These are phyloP conservation scores for Paecilomyces sp. DNA, from an alignment of 2,329 filamentous ascomycete species.

Conservation along the genomic window DNA sequence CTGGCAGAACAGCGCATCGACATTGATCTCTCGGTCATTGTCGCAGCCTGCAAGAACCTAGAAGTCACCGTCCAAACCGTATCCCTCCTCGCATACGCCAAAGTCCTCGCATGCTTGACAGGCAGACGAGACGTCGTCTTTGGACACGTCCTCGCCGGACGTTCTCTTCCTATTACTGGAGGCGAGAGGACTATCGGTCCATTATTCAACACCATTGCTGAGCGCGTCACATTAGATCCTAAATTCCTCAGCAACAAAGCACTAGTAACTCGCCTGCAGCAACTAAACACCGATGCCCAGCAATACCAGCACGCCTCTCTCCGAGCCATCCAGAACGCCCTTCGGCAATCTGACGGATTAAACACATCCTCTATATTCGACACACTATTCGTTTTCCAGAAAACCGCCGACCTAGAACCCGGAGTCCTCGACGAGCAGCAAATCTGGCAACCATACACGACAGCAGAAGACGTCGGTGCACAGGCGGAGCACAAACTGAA, in stretches of 20 bases:
- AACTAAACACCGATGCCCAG: slow-evolving; percentile 37
- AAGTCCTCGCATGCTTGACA: slow-evolving; percentile 21
- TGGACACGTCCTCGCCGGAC: slow-evolving; percentile 47
- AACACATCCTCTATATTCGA: slow-evolving; percentile 37
- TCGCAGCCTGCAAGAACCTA: slow-evolving; percentile 16
- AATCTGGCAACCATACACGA: slow-evolving; percentile 17
- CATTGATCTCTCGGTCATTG: slow-evolving; percentile 9
- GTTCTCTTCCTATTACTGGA: slow-evolving; percentile 40
- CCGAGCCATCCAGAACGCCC: slow-evolving; percentile 39
- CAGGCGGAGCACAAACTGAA: slow-evolving; percentile 24
- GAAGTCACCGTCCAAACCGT: slow-evolving; percentile 23
- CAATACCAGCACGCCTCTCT: slow-evolving; percentile 47
- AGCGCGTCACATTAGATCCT: slow-evolving; percentile 26
- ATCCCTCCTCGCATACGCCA: slow-evolving; percentile 21
- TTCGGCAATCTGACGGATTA: slow-evolving; percentile 30
- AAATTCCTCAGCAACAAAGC: slow-evolving; percentile 30
- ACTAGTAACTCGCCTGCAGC: slow-evolving; percentile 38
- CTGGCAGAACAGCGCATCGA: slow-evolving; percentile 11
- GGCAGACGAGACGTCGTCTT: slow-evolving; percentile 29
- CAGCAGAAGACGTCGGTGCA: slow-evolving; percentile 11
- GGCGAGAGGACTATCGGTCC: slow-evolving; percentile 45
- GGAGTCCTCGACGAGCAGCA: slow-evolving; percentile 9
- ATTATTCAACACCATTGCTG: slow-evolving; percentile 50
- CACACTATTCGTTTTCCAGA: slow-evolving; percentile 48
- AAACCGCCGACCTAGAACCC: slow-evolving; percentile 13